Evolutionary conservation across 768 basidiomycete species (phyloP).

Genomic region (Tulasnella sp.): DNA sequence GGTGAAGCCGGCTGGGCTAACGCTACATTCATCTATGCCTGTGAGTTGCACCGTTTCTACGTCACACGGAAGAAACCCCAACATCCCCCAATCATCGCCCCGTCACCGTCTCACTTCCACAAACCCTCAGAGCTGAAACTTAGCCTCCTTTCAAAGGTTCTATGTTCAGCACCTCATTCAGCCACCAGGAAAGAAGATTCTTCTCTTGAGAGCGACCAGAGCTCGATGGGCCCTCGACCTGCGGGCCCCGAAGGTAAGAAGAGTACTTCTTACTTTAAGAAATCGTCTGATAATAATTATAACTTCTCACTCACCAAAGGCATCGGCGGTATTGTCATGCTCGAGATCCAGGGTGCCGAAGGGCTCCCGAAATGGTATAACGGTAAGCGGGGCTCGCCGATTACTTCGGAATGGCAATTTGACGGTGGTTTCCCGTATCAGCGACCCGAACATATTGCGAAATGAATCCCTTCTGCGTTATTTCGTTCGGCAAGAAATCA

Average conservation of each 20-base stretch:
- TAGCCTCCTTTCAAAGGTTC: neutral
- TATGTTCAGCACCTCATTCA: slow-evolving; percentile 3
- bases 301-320: slow-evolving; percentile 71
- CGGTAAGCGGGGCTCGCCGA: slow-evolving; percentile 52
- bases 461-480: slow-evolving; percentile 96
- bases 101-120: too few species aligned
- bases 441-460: slow-evolving; percentile 88
- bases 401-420: neutral
- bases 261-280: slow-evolving; percentile 31
- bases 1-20: slow-evolving; percentile 48
- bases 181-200: slow-evolving; percentile 38
- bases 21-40: slow-evolving; percentile 71
- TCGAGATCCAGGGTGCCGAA: slow-evolving; percentile 80
- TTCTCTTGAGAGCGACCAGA: slow-evolving; percentile 21
- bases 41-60: slow-evolving; percentile 43
- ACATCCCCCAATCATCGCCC: slow-evolving; percentile 34
- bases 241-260: slow-evolving; percentile 30
- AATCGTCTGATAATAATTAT: slow-evolving; percentile 43
- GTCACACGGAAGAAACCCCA: slow-evolving; percentile 52
- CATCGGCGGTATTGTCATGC: slow-evolving; percentile 89
- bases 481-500: slow-evolving; percentile 95
- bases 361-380: slow-evolving; percentile 85
- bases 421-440: slow-evolving; percentile 34
- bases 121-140: too few species aligned
- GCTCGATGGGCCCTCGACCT: neutral